Conservation (phyloP, 2,329 filamentous ascomycete genomes). For the Elsinoe perseae region DNA sequence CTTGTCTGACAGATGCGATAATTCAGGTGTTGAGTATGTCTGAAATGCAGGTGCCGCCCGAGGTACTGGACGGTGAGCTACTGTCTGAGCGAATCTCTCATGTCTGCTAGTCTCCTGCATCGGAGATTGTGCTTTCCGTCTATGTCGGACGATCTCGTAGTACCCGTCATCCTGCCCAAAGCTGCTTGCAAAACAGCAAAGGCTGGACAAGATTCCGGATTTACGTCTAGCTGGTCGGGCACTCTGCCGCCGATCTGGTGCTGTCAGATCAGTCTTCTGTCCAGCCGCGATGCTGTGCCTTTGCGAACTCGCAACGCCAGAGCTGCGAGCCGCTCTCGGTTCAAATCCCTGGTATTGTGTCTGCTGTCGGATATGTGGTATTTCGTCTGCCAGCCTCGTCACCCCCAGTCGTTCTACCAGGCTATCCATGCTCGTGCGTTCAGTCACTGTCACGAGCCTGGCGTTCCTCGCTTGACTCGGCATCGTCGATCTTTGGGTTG, state of each 20-base stretch:
- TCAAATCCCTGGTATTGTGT: neutral
- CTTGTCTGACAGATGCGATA: slow-evolving; percentile 5
- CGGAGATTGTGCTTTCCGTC: slow-evolving; percentile 16
- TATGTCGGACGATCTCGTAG: slow-evolving; percentile 37
- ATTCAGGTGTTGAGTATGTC: slow-evolving; percentile 3
- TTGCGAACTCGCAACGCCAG: neutral
- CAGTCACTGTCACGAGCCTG: slow-evolving; percentile 43
- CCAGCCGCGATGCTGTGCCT: neutral
- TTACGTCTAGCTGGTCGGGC: neutral
- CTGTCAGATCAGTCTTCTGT: neutral
- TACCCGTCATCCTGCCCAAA: slow-evolving; percentile 37
- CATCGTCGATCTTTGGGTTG: slow-evolving; percentile 26
- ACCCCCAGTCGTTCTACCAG: slow-evolving; percentile 66
- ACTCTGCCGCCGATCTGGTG: slow-evolving; percentile 21
- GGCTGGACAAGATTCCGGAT: slow-evolving; percentile 34
- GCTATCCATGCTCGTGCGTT: slow-evolving; percentile 76
- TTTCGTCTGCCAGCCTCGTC: neutral
- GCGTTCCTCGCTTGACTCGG: slow-evolving; percentile 7
- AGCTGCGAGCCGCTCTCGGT: neutral
- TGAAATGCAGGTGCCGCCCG: slow-evolving; percentile 14
- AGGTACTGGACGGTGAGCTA: slow-evolving; percentile 13
- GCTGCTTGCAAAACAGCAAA: slow-evolving; percentile 34
- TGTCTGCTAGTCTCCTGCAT: neutral
- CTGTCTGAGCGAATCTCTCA: slow-evolving; percentile 16
- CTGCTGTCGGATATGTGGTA: neutral